These are phyloP conservation scores for Claviceps sorghi DNA, from an alignment of 2,329 filamentous ascomycete genomes.

Conservation along the genomic window DNA sequence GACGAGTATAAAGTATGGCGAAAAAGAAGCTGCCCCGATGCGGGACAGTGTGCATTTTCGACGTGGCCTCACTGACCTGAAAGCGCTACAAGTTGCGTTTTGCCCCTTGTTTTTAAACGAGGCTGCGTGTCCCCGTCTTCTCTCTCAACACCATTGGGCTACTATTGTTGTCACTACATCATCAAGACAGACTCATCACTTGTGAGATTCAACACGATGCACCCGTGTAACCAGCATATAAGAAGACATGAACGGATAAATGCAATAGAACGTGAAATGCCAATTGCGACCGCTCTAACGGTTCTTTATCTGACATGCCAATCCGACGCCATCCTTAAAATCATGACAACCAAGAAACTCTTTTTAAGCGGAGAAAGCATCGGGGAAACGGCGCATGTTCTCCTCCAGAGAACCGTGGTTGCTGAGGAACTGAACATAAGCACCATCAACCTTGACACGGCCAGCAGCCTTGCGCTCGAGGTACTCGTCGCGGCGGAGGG, in stretches of 20 bases:
- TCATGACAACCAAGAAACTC: conserved; percentile 22
- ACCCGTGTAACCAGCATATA: background rate
- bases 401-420: conserved; percentile 75
- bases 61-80: background rate
- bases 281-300: conserved; percentile 19
- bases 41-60: background rate
- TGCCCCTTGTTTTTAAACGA: background rate
- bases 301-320: conserved; percentile 27
- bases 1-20: no score
- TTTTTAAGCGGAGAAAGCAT: conserved; percentile 56
- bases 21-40: no score
- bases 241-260: background rate
- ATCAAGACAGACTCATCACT: background rate
- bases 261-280: conserved; percentile 17
- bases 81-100: background rate
- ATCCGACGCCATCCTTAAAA: conserved; percentile 30
- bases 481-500: conserved; percentile 95
- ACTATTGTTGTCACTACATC: background rate
- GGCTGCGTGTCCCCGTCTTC: background rate
- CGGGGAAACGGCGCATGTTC: conserved; percentile 92
- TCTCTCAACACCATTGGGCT: background rate
- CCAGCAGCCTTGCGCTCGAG: conserved; percentile 87
- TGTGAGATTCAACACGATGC: background rate
- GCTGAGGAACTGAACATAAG: conserved; percentile 97
- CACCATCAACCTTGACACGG: conserved; percentile 91